A percentile compares a stretch with the other conserved stretches of the same genome.
Conservation (phyloP, 768 basidiomycete genomes). For the Pleurotus tuber-regium region DNA sequence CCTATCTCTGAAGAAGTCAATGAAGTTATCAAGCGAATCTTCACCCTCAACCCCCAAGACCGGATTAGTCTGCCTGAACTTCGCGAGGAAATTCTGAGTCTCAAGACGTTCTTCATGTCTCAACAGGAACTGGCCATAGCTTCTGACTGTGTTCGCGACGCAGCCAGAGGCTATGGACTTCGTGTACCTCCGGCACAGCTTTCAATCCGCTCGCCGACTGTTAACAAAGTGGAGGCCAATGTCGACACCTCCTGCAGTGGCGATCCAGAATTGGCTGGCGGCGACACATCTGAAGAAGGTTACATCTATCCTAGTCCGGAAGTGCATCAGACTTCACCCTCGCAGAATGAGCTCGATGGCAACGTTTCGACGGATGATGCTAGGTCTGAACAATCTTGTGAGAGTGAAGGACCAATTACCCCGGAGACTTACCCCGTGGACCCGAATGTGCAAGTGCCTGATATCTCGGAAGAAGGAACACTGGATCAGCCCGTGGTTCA, state of each 20-base stretch:
- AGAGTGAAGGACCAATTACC: conserved; percentile 49
- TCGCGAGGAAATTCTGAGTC: conserved; percentile 47
- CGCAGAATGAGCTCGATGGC: conserved; percentile 11
- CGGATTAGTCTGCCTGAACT: conserved; percentile 68
- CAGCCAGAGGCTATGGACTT: conserved; percentile 12
- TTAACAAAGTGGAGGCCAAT: neutral
- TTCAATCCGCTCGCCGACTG: neutral
- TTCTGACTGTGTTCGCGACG: conserved; percentile 21
- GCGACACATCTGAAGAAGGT: conserved; percentile 28
- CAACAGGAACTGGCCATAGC: conserved; percentile 41
- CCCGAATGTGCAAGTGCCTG: conserved; percentile 40
- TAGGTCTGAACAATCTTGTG: conserved; percentile 28
- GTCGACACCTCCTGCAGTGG: neutral
- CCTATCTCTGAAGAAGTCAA: conserved; percentile 72
- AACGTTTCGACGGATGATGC: conserved; percentile 19
- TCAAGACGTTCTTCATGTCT: conserved; percentile 62
- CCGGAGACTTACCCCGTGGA: conserved; percentile 41
- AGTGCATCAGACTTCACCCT: conserved; percentile 21
- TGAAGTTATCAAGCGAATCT: conserved; percentile 66
- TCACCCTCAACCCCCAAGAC: conserved; percentile 57
- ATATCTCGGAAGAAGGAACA: conserved; percentile 36
- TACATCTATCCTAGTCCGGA: conserved; percentile 35
- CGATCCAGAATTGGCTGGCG: conserved; percentile 16
- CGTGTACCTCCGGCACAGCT: conserved; percentile 3
- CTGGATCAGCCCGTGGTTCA: conserved; percentile 25